Percentiles rank a stretch among this genome's conserved stretches.
These are phyloP conservation scores for Rhododendron molle DNA, from an alignment of 148 eudicot genomes.

Conservation along the genomic window DNA sequence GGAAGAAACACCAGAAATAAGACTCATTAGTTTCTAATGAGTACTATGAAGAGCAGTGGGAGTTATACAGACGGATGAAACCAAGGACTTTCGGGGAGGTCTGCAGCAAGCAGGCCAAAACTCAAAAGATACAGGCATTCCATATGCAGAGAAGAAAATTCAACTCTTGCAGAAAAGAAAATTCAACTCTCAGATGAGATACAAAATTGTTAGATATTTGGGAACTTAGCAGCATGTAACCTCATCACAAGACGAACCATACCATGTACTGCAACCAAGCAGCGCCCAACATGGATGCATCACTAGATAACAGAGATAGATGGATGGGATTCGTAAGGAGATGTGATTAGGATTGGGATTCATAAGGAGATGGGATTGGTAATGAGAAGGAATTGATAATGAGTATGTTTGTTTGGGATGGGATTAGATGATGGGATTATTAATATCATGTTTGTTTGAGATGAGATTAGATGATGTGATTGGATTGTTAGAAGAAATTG, in stretches of 20 bases:
- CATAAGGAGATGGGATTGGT: too few relatives aligned
- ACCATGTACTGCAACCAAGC: neutral
- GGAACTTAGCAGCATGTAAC: neutral
- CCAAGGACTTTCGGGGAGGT: neutral
- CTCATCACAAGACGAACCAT: neutral
- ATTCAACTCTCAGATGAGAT: neutral
- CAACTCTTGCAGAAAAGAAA: too few relatives aligned
- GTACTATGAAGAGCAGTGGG: neutral
- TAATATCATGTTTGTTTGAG: too few relatives aligned
- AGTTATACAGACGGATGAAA: neutral
- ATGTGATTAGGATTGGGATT: too few relatives aligned
- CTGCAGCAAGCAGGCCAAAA: neutral
- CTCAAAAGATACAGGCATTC: neutral
- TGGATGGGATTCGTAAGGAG: too few relatives aligned
- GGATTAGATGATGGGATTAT: too few relatives aligned
- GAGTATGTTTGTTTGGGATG: too few relatives aligned
- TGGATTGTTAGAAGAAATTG: too few relatives aligned
- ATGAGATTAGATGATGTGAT: too few relatives aligned
- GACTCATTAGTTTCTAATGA: neutral
- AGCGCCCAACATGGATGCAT: neutral
- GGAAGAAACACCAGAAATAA: neutral
- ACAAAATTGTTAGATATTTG: neutral
- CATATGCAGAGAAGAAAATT: neutral
- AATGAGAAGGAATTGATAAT: too few relatives aligned
- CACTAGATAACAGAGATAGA: too few relatives aligned